phyloP scores from a whole-genome alignment of 345 rosid genomes.

The Combretum micranthum region DNA sequence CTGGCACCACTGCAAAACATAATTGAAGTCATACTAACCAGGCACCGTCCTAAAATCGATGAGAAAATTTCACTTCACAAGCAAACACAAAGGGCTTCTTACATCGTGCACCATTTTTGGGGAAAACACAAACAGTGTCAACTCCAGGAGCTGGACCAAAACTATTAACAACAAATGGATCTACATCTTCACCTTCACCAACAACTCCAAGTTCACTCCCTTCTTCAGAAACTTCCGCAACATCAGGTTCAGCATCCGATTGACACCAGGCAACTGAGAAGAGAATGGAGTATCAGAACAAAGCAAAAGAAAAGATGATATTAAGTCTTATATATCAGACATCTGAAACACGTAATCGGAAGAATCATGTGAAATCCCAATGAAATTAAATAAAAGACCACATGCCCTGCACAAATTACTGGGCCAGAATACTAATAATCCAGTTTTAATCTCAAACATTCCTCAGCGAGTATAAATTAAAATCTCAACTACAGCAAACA shows the following conservation, averaged over 20 bases:
- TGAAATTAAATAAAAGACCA: too few relatives aligned
- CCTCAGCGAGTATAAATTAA: too few relatives aligned
- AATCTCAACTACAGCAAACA: too few relatives aligned
- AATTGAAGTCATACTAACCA: constrained; percentile 7
- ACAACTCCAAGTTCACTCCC: constrained; percentile 58
- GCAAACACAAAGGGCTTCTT: constrained; percentile 1
- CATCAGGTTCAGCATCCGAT: constrained; percentile 50
- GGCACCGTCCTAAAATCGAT: neutral
- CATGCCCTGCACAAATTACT: too few relatives aligned
- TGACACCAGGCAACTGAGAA: constrained; percentile 59
- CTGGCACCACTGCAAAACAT: constrained; percentile 48
- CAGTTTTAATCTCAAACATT: too few relatives aligned
- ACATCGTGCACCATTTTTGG: constrained; percentile 68
- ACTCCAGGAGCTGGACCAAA: constrained; percentile 64
- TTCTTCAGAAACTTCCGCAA: constrained; percentile 40
- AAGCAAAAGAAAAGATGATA: too few relatives aligned
- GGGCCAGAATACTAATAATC: too few relatives aligned
- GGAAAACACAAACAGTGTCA: constrained; percentile 63
- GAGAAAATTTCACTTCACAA: neutral
- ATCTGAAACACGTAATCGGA: too few relatives aligned
- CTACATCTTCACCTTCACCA: constrained; percentile 54
- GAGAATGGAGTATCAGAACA: constrained; percentile 2
- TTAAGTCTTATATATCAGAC: too few relatives aligned
- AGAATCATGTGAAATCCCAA: too few relatives aligned
- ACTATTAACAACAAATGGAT: constrained; percentile 37